phyloP scores from a whole-genome alignment of 805 yeast species.

The Myxozyma melibiosi region DNA sequence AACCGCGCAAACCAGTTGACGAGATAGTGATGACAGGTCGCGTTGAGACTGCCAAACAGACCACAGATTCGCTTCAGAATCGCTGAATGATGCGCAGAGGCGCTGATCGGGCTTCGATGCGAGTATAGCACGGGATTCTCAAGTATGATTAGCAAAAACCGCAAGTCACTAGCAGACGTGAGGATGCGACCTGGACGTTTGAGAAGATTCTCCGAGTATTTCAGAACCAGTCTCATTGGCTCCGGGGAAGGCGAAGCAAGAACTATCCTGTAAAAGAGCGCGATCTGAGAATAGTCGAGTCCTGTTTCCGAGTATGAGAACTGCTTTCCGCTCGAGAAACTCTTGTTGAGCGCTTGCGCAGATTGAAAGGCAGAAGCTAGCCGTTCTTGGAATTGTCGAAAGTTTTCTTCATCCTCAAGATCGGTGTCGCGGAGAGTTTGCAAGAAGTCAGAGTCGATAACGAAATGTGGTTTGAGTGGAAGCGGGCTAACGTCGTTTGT shows the following conservation, averaged over 20 bases:
- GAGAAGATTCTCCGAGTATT: constrained; percentile 55
- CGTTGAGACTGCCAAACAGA: constrained; percentile 55
- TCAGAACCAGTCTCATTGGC: constrained; percentile 60
- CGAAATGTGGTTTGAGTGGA: neutral
- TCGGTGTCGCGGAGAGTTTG: constrained; percentile 23
- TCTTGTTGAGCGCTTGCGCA: constrained; percentile 51
- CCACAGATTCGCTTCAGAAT: constrained; percentile 71
- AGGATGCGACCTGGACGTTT: constrained; percentile 50
- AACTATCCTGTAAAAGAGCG: constrained; percentile 50
- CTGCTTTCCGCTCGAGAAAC: constrained; percentile 50
- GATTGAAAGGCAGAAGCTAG: constrained; percentile 54
- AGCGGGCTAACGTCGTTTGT: constrained; percentile 36
- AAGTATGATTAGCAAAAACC: constrained; percentile 65
- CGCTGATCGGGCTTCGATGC: constrained; percentile 50
- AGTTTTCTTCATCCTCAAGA: constrained; percentile 44
- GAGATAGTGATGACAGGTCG: constrained; percentile 47
- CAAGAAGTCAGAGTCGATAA: neutral
- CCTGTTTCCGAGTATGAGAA: constrained; percentile 52
- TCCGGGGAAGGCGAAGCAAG: constrained; percentile 57
- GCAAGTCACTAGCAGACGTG: constrained; percentile 49
- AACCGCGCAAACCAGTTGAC: constrained; percentile 59
- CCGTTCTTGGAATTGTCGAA: constrained; percentile 49
- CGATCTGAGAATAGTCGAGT: constrained; percentile 53
- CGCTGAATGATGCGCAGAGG: constrained; percentile 56
- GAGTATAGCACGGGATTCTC: constrained; percentile 59